A percentile compares a stretch with the other conserved stretches of the same genome.
These are phyloP conservation scores for Penicillium digitatum DNA, from an alignment of 2,329 filamentous ascomycete genomes.

Conservation along the genomic window DNA sequence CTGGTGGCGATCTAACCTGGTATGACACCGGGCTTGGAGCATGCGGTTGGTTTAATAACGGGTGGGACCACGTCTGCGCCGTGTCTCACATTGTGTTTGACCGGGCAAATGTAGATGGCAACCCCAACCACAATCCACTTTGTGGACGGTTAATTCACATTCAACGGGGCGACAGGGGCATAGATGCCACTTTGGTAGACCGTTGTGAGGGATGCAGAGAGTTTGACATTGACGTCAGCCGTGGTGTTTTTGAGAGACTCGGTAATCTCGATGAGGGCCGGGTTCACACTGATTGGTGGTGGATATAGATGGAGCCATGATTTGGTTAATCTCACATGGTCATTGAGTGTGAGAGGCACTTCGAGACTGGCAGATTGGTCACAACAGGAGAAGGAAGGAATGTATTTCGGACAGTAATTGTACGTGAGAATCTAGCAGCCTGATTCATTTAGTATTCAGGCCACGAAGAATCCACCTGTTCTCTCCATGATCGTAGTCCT, in stretches of 20 bases:
- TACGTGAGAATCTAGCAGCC: neutral
- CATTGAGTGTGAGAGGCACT: neutral
- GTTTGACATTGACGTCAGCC: slow-evolving; percentile 50
- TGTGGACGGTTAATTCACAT: slow-evolving; percentile 66
- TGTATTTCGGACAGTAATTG: neutral
- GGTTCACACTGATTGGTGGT: slow-evolving; percentile 50
- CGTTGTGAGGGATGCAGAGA: slow-evolving; percentile 54
- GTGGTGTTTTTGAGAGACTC: slow-evolving; percentile 47
- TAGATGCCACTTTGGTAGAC: slow-evolving; percentile 65
- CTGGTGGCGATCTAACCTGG: slow-evolving; percentile 64
- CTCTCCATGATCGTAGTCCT: slow-evolving; percentile 43
- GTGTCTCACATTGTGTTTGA: slow-evolving; percentile 67
- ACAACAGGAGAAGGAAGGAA: neutral
- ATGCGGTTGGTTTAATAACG: slow-evolving; percentile 58
- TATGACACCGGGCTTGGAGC: slow-evolving; percentile 65
- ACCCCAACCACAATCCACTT: slow-evolving; percentile 63
- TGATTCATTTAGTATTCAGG: slow-evolving; percentile 35
- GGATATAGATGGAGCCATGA: slow-evolving; percentile 25
- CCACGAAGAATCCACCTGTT: slow-evolving; percentile 41
- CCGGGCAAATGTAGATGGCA: slow-evolving; percentile 48
- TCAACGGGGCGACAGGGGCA: slow-evolving; percentile 50
- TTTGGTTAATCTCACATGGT: no score
- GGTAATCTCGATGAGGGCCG: slow-evolving; percentile 47
- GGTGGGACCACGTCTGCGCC: slow-evolving; percentile 60
- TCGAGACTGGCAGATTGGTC: neutral